A percentile compares a stretch with the other conserved stretches of the same genome.
phyloP scores from a whole-genome alignment of 139 green algal species.

The Choricystis sp. region DNA sequence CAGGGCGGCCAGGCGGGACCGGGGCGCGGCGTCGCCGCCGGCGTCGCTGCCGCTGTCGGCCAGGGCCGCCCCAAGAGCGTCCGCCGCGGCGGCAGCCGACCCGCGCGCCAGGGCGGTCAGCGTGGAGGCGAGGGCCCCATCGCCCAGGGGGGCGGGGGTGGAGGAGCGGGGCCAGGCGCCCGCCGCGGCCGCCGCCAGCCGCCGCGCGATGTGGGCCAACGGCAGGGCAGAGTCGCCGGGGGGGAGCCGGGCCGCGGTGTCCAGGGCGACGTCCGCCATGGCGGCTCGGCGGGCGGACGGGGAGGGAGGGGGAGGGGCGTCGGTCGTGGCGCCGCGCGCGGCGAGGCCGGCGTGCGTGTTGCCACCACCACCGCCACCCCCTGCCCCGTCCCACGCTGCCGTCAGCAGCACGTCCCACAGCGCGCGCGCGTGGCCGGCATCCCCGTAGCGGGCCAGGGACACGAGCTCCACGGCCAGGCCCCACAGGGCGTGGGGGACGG shows the following conservation, averaged over 20 bases:
- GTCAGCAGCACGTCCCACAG: conserved; percentile 70
- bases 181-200: conserved; percentile 35
- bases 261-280: not conserved
- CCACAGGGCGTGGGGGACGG: conserved; percentile 40
- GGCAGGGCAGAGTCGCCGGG: conserved; percentile 17
- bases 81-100: not conserved
- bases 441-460: conserved; percentile 30
- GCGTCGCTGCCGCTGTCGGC: not conserved
- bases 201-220: conserved; percentile 28
- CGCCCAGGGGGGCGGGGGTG: not conserved
- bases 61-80: conserved; percentile 1
- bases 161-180: conserved; percentile 31
- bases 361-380: too few relatives aligned
- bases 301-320: too few relatives aligned
- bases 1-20: too few relatives aligned
- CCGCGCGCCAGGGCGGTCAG: too few relatives aligned
- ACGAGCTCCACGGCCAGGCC: conserved; percentile 60
- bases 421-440: conserved; percentile 33
- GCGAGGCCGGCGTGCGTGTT: too few relatives aligned
- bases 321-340: too few relatives aligned
- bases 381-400: conserved; percentile 6
- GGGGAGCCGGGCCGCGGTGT: not conserved
- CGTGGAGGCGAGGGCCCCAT: not conserved
- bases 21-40: not conserved
- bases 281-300: too few relatives aligned